Conservation (phyloP, 768 basidiomycete species). For the Flagelloscypha sp. region DNA sequence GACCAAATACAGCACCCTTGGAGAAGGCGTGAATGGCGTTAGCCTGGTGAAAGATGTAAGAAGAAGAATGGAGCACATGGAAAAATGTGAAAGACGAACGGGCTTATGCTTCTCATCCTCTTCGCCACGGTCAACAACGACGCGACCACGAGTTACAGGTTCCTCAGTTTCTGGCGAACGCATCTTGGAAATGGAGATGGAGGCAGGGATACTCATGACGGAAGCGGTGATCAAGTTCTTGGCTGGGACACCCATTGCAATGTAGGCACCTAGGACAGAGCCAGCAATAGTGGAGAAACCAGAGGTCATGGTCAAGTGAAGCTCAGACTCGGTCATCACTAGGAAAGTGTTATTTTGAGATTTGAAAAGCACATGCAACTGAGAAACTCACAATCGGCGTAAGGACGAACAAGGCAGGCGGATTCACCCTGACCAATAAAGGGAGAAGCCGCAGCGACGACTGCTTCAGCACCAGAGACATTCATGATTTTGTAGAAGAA, state of each 20-base stretch:
- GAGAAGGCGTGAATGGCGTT: slow-evolving; percentile 89
- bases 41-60: slow-evolving; percentile 24
- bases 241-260: slow-evolving; percentile 66
- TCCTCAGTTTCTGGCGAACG: slow-evolving; percentile 79
- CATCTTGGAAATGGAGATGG: slow-evolving; percentile 86
- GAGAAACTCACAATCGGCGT: slow-evolving; percentile 43
- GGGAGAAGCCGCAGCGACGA: slow-evolving; percentile 89
- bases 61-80: background rate
- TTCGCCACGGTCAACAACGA: slow-evolving; percentile 75
- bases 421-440: slow-evolving; percentile 90
- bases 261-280: slow-evolving; percentile 81
- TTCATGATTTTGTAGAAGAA: slow-evolving; percentile 90
- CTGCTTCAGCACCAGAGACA: slow-evolving; percentile 90
- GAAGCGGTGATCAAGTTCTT: slow-evolving; percentile 81
- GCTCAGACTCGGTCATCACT: slow-evolving; percentile 78
- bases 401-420: slow-evolving; percentile 78
- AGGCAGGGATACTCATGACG: slow-evolving; percentile 93
- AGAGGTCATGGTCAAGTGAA: slow-evolving; percentile 86
- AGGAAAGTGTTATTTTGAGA: slow-evolving; percentile 9
- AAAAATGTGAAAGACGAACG: too few species aligned
- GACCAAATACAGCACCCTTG: slow-evolving; percentile 75
- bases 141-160: slow-evolving; percentile 75
- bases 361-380: slow-evolving; percentile 7
- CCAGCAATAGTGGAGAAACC: slow-evolving; percentile 93
- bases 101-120: slow-evolving; percentile 43